phyloP scores from a whole-genome alignment of 164 flowering plant genomes.

The Stephania yunnanensis region DNA sequence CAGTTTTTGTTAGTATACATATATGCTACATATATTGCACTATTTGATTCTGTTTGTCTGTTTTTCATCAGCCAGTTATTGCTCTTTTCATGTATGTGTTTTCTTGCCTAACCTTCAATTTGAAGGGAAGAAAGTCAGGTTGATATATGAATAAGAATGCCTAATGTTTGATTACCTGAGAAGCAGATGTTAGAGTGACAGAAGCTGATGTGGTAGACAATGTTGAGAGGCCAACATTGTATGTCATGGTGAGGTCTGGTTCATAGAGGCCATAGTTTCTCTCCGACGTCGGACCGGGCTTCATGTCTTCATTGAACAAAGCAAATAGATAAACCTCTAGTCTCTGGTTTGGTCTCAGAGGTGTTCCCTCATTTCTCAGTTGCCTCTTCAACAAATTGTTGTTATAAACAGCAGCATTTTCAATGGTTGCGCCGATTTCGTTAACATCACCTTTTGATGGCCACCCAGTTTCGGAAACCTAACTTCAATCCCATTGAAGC shows the following conservation, averaged over 20 bases:
- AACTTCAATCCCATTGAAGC: conserved; percentile 62
- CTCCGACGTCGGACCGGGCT: conserved; percentile 90
- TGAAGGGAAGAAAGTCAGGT: too few relatives aligned
- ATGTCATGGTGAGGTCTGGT: conserved; percentile 86
- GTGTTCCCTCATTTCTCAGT: conserved; percentile 65
- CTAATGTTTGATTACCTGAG: conserved; percentile 11
- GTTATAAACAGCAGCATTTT: conserved; percentile 67
- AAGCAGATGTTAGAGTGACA: conserved; percentile 49
- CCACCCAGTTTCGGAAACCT: conserved; percentile 95
- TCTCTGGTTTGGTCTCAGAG: conserved; percentile 61
- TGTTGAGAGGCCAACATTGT: conserved; percentile 66
- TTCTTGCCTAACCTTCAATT: conserved; percentile 33
- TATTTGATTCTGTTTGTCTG: neutral
- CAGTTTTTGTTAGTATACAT: neutral
- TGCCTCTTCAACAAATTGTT: conserved; percentile 72
- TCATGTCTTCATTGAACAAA: conserved; percentile 79
- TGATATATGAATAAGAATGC: neutral
- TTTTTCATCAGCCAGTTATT: neutral
- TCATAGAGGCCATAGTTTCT: conserved; percentile 82
- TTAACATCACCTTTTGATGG: conserved; percentile 80
- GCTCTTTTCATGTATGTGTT: neutral
- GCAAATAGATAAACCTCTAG: conserved; percentile 81
- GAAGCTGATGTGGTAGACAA: conserved; percentile 37
- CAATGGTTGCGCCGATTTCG: conserved; percentile 67
- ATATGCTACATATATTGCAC: neutral